phyloP scores from a whole-genome alignment of 805 yeast species.

The Candida maesae region DNA sequence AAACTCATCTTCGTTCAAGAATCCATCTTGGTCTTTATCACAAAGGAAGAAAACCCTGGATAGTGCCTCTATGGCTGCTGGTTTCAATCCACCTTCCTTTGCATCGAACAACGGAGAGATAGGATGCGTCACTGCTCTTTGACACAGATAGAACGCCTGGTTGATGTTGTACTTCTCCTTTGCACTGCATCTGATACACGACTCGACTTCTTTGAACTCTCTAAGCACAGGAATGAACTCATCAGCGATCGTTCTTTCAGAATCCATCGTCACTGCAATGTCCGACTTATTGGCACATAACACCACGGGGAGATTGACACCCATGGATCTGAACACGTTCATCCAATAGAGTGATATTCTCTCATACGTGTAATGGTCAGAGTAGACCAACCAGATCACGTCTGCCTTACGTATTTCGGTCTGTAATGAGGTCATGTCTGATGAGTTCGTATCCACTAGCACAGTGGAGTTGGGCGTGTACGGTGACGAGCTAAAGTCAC shows the following conservation, averaged over 20 bases:
- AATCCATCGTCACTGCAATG: conserved; percentile 33
- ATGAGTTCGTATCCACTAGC: conserved; percentile 74
- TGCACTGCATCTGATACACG: conserved; percentile 87
- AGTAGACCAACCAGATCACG: conserved; percentile 91
- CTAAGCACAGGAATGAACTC: conserved; percentile 82
- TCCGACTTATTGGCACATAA: conserved; percentile 84
- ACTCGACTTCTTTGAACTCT: conserved; percentile 92
- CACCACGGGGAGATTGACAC: conserved; percentile 91
- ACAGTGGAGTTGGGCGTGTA: conserved; percentile 64
- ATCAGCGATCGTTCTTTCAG: conserved; percentile 53
- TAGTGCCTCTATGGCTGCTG: conserved; percentile 70
- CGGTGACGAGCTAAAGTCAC: conserved; percentile 56
- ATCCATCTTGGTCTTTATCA: conserved; percentile 90
- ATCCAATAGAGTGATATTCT: conserved; percentile 92
- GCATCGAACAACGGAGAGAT: conserved; percentile 90
- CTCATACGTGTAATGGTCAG: conserved; percentile 93
- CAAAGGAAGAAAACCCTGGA: conserved; percentile 78
- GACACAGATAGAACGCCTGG: conserved; percentile 91
- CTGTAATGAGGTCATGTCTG: conserved; percentile 58
- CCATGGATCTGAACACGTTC: conserved; percentile 87
- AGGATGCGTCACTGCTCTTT: conserved; percentile 89
- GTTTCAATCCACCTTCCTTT: conserved; percentile 80
- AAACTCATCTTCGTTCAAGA: conserved; percentile 67
- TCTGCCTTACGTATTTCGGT: conserved; percentile 78
- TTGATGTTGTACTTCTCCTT: conserved; percentile 79